A percentile compares a stretch with the other conserved stretches of the same genome.
These are phyloP conservation scores for Tylopilus plumbeoviolaceoides DNA, from an alignment of 768 basidiomycete genomes.

Conservation along the genomic window DNA sequence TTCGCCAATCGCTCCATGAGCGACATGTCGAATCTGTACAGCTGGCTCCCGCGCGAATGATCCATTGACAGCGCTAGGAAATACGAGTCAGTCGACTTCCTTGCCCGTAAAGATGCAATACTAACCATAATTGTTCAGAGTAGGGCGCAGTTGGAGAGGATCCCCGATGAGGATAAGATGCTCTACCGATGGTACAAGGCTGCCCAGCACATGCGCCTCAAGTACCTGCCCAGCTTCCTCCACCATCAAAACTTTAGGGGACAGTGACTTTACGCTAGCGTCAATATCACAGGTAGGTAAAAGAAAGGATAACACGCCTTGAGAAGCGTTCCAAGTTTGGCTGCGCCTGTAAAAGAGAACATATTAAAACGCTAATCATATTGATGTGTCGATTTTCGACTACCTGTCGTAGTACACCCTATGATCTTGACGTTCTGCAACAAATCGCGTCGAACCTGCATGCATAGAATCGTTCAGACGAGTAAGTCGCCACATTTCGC, in stretches of 20 bases:
- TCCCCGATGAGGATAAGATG: slow-evolving; percentile 82
- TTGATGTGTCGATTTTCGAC: neutral
- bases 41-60: slow-evolving; percentile 44
- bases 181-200: slow-evolving; percentile 60
- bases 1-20: slow-evolving; percentile 70
- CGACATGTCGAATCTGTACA: slow-evolving; percentile 69
- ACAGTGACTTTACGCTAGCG: slow-evolving; percentile 41
- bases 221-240: slow-evolving; percentile 84
- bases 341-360: slow-evolving; percentile 46
- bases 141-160: slow-evolving; percentile 71
- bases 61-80: slow-evolving; percentile 64
- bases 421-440: slow-evolving; percentile 56
- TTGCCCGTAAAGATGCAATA: neutral
- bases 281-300: neutral
- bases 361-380: neutral
- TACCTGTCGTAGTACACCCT: slow-evolving; percentile 76
- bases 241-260: slow-evolving; percentile 60
- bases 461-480: neutral
- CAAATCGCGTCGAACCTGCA: slow-evolving; percentile 52
- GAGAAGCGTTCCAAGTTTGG: slow-evolving; percentile 57
- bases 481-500: neutral
- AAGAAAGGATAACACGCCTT: slow-evolving; percentile 33
- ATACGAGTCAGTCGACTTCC: neutral
- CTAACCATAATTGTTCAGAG: slow-evolving; percentile 57
- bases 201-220: slow-evolving; percentile 69